Conservation (phyloP, 768 basidiomycete species). For the Kwoniella sp. region DNA sequence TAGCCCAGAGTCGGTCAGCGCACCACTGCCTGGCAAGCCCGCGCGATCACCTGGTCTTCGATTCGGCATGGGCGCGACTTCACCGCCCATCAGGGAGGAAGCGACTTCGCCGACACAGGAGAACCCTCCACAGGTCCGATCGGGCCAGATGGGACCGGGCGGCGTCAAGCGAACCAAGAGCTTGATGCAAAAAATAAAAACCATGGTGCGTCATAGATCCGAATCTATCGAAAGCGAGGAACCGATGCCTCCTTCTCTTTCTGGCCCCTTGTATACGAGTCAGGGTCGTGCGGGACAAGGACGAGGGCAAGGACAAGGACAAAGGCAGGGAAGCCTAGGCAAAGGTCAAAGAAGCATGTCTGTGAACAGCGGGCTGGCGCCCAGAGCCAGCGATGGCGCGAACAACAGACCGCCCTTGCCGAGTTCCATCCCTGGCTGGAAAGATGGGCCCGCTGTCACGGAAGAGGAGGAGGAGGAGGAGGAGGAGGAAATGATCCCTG, state of each 20-base stretch:
- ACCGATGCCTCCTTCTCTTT: neutral
- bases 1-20: conserved; percentile 27
- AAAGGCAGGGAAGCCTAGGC: neutral
- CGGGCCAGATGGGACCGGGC: conserved; percentile 16
- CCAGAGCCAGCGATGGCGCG: neutral
- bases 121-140: conserved; percentile 11
- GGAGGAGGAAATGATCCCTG: conserved; percentile 31
- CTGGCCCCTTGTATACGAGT: neutral
- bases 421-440: conserved; percentile 26
- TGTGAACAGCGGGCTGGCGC: conserved; percentile 7
- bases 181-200: conserved; percentile 56
- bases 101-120: conserved; percentile 32
- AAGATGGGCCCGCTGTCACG: conserved; percentile 21
- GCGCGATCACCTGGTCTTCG: conserved; percentile 46
- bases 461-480: conserved; percentile 28
- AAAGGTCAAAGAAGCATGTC: conserved; percentile 23
- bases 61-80: conserved; percentile 28
- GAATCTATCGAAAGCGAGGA: conserved; percentile 35
- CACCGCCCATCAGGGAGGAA: conserved; percentile 35
- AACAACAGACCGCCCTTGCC: conserved; percentile 1
- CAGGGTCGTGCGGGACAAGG: neutral
- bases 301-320: neutral
- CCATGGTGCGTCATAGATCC: conserved; percentile 53
- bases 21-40: conserved; percentile 26
- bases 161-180: conserved; percentile 55